Conservation (phyloP, 129 eudicot species). For the Arctium minus region DNA sequence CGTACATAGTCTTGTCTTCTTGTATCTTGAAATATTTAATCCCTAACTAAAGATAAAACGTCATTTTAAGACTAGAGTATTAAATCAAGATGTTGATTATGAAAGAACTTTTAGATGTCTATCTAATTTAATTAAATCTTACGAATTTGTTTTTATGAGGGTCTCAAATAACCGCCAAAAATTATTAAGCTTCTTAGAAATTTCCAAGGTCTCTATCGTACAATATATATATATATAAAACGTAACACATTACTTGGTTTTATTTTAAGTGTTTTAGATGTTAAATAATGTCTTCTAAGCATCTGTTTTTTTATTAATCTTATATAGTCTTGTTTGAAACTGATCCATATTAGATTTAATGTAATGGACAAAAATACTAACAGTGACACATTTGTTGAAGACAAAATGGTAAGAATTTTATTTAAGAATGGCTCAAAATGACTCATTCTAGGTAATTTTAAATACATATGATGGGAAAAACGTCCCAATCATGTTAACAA, state of each 20-base stretch:
- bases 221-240: background rate
- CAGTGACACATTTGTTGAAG: background rate
- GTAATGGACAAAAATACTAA: background rate
- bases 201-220: constrained; percentile 14
- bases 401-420: background rate
- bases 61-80: background rate
- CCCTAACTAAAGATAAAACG: background rate
- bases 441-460: background rate
- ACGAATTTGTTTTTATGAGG: background rate
- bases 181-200: constrained; percentile 12
- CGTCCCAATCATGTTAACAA: background rate
- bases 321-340: background rate
- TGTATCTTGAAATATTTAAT: background rate
- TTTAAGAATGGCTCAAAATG: background rate
- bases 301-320: background rate
- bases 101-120: background rate
- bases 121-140: constrained; percentile 1
- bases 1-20: background rate
- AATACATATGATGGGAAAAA: background rate
- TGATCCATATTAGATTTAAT: background rate
- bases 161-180: constrained; percentile 23
- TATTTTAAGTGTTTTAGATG: background rate
- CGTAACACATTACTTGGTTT: background rate
- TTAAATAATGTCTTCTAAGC: background rate
- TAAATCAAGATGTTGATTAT: background rate